Percentiles rank a stretch among this genome's conserved stretches.
Conservation (phyloP, 1,284 basidiomycete species). For the Microbotryomycetes sp. region DNA sequence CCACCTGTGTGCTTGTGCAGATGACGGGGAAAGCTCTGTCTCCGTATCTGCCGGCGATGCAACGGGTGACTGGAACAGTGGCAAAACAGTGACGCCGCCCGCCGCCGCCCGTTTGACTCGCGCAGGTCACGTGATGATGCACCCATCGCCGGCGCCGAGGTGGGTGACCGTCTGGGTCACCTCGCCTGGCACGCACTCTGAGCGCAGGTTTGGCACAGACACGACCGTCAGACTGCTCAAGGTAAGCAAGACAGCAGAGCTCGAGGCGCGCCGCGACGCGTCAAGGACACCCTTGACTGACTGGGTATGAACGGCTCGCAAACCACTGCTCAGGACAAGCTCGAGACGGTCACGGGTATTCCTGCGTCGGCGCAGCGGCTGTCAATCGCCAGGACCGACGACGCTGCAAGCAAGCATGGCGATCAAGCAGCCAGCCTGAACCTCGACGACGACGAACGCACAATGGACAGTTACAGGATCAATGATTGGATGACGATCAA, state of each 20-base stretch:
- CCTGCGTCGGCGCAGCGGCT: conserved; percentile 63
- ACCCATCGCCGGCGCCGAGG: conserved; percentile 24
- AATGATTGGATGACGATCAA: conserved; percentile 40
- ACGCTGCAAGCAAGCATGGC: conserved; percentile 26
- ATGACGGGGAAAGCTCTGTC: no score
- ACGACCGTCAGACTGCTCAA: conserved; percentile 70
- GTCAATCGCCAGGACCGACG: conserved; percentile 49
- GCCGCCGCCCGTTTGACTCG: neutral
- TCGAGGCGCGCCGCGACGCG: conserved; percentile 2
- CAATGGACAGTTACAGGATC: conserved; percentile 65
- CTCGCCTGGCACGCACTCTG: conserved; percentile 80
- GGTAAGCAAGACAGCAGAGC: conserved; percentile 44
- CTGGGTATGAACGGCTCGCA: no score
- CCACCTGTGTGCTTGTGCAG: no score
- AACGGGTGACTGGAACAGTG: no score
- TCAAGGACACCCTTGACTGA: neutral
- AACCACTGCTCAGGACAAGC: conserved; percentile 62
- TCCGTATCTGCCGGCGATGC: no score
- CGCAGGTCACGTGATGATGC: neutral
- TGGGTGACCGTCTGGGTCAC: conserved; percentile 62
- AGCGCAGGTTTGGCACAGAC: conserved; percentile 68
- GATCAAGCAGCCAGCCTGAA: conserved; percentile 43
- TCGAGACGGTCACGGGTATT: conserved; percentile 87
- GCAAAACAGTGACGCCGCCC: no score
- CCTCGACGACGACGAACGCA: conserved; percentile 59